Evolutionary conservation across 805 yeast species (phyloP).

Genomic region (Komagataella pastoris): DNA sequence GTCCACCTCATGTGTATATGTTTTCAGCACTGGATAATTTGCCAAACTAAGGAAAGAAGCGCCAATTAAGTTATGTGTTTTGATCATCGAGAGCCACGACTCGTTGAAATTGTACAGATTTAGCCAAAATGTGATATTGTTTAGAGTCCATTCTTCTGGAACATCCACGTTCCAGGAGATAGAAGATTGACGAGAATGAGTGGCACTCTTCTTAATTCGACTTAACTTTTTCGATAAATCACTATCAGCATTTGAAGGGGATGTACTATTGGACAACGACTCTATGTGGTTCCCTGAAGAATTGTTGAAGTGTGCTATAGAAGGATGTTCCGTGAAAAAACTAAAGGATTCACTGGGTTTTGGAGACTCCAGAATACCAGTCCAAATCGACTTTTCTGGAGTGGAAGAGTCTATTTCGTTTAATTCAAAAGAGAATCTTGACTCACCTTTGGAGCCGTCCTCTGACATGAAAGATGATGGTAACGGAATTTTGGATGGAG

Average conservation of each 20-base stretch:
- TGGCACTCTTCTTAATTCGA: conserved; percentile 1
- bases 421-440: neutral
- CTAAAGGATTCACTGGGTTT: neutral
- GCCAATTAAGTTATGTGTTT: conserved; percentile 42
- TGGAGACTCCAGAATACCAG: neutral
- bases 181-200: conserved; percentile 6
- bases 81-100: conserved; percentile 61
- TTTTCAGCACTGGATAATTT: conserved; percentile 38
- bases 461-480: neutral
- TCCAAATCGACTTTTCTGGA: neutral
- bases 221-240: neutral
- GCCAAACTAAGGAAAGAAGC: conserved; percentile 51
- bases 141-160: conserved; percentile 59
- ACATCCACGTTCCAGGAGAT: conserved; percentile 34
- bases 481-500: neutral
- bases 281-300: neutral
- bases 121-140: conserved; percentile 59
- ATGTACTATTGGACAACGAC: conserved; percentile 1
- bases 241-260: neutral
- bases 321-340: neutral
- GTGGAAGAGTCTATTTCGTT: neutral
- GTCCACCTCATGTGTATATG: conserved; percentile 23
- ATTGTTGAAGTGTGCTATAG: neutral
- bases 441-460: neutral
- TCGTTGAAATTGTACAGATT: conserved; percentile 53